Percentiles rank a stretch among this genome's conserved stretches.
phyloP scores from a whole-genome alignment of 768 basidiomycete genomes.

The Amanita brunnescens region DNA sequence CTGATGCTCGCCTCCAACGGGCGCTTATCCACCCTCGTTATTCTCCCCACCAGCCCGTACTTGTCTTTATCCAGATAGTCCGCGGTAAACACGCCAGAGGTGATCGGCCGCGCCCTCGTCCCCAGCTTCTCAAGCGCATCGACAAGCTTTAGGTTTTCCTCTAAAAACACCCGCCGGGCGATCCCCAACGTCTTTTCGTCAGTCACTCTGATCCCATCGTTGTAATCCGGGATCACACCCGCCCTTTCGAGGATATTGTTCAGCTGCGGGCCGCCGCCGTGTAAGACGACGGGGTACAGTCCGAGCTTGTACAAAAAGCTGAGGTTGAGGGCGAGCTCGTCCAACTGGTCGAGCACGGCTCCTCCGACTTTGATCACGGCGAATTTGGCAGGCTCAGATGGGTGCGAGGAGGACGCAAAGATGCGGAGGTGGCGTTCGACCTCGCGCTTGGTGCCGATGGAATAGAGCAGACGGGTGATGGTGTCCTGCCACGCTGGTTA shows the following conservation, averaged over 20 bases:
- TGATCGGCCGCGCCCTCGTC: conserved; percentile 95
- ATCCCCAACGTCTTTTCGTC: conserved; percentile 92
- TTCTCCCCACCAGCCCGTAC: conserved; percentile 93
- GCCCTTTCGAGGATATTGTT: conserved; percentile 91
- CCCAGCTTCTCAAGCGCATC: conserved; percentile 89
- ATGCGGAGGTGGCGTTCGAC: conserved; percentile 98
- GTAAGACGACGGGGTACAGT: conserved; percentile 94
- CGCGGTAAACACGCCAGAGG: conserved; percentile 95
- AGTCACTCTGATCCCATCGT: conserved; percentile 95
- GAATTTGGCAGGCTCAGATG: conserved; percentile 87
- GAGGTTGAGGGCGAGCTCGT: conserved; percentile 89
- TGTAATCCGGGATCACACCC: conserved; percentile 93
- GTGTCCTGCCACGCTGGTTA: conserved; percentile 59
- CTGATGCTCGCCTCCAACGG: conserved; percentile 96
- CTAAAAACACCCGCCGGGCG: conserved; percentile 93
- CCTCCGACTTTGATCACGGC: conserved; percentile 99
- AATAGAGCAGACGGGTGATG: conserved; percentile 92
- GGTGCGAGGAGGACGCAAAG: conserved; percentile 89
- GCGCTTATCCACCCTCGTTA: conserved; percentile 90
- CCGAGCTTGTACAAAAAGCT: conserved; percentile 97
- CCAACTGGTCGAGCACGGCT: conserved; percentile 84
- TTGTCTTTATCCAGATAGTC: conserved; percentile 93
- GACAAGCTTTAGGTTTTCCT: conserved; percentile 95
- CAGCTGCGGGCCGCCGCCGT: conserved; percentile 92
- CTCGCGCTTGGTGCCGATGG: conserved; percentile 93